phyloP scores from a whole-genome alignment of 2,329 filamentous ascomycete genomes.

The Aspergillus novoparasiticus region DNA sequence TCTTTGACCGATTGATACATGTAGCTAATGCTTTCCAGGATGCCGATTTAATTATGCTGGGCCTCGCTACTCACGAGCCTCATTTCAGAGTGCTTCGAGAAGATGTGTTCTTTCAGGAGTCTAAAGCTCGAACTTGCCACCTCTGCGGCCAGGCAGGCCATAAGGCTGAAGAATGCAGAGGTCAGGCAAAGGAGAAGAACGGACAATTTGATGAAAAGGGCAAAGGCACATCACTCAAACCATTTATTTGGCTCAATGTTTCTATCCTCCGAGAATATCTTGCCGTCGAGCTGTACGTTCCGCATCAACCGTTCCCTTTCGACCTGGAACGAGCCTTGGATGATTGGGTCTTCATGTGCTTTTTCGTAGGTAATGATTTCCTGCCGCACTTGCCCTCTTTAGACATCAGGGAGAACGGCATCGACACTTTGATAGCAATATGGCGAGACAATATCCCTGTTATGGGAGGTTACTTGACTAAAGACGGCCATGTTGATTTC shows the following conservation, averaged over 20 bases:
- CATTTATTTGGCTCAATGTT: slow-evolving; percentile 98
- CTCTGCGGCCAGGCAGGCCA: slow-evolving; percentile 93
- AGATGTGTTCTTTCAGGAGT: slow-evolving; percentile 92
- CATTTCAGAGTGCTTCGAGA: slow-evolving; percentile 95
- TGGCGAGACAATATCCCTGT: slow-evolving; percentile 89
- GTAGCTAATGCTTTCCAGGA: slow-evolving; percentile 54
- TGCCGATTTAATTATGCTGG: slow-evolving; percentile 98
- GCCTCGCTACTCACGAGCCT: slow-evolving; percentile 93
- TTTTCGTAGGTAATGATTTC: slow-evolving; percentile 98
- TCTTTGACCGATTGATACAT: not conserved
- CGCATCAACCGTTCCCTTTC: slow-evolving; percentile 81
- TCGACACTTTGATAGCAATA: slow-evolving; percentile 93
- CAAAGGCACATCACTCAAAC: slow-evolving; percentile 71
- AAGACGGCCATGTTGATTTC: slow-evolving; percentile 90
- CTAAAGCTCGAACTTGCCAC: slow-evolving; percentile 77
- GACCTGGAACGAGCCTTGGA: slow-evolving; percentile 93
- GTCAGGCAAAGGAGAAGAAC: slow-evolving; percentile 74
- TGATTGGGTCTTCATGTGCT: slow-evolving; percentile 99
- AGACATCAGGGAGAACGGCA: slow-evolving; percentile 95
- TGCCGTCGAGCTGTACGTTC: slow-evolving; percentile 82
- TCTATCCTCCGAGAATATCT: slow-evolving; percentile 90
- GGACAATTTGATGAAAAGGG: slow-evolving; percentile 83
- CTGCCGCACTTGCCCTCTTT: slow-evolving; percentile 94
- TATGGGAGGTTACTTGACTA: slow-evolving; percentile 96
- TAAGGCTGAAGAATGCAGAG: slow-evolving; percentile 81